Evolutionary conservation across 169 alveolate species (phyloP).

Genomic region (Plasmodium gaboni): DNA sequence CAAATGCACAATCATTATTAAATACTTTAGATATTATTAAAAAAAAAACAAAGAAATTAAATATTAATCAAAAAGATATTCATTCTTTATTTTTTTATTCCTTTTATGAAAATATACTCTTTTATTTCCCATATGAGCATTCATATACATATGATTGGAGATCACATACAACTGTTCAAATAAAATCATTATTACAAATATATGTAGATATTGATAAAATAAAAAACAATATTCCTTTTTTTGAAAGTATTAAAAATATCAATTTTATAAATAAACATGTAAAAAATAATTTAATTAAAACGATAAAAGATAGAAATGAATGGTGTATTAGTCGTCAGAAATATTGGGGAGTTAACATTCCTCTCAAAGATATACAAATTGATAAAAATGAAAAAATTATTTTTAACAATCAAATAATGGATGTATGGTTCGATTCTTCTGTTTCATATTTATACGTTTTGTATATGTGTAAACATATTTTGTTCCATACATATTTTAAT

Average conservation of each 20-base stretch:
- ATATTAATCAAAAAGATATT: constrained; percentile 26
- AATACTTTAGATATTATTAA: neutral
- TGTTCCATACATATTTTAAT: constrained; percentile 29
- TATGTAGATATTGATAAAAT: constrained; percentile 71
- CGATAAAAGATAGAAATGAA: constrained; percentile 78
- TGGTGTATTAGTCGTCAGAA: constrained; percentile 91
- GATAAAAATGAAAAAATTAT: constrained; percentile 7
- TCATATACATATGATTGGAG: constrained; percentile 72
- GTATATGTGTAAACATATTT: constrained; percentile 45
- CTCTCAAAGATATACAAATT: constrained; percentile 33
- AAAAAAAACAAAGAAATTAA: constrained; percentile 9
- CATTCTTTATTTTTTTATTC: constrained; percentile 65
- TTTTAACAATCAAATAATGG: constrained; percentile 81
- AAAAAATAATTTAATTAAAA: constrained; percentile 75
- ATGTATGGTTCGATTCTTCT: constrained; percentile 93
- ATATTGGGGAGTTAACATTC: constrained; percentile 89
- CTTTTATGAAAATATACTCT: constrained; percentile 45
- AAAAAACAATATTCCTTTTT: constrained; percentile 23
- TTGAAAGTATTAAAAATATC: constrained; percentile 62
- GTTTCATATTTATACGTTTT: constrained; percentile 78
- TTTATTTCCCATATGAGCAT: constrained; percentile 72
- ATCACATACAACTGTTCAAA: constrained; percentile 61
- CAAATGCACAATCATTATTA: neutral
- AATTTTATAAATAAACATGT: constrained; percentile 75
- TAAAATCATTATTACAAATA: constrained; percentile 61